phyloP scores from a whole-genome alignment of 1,284 basidiomycete genomes.

The Peniophora sp. region DNA sequence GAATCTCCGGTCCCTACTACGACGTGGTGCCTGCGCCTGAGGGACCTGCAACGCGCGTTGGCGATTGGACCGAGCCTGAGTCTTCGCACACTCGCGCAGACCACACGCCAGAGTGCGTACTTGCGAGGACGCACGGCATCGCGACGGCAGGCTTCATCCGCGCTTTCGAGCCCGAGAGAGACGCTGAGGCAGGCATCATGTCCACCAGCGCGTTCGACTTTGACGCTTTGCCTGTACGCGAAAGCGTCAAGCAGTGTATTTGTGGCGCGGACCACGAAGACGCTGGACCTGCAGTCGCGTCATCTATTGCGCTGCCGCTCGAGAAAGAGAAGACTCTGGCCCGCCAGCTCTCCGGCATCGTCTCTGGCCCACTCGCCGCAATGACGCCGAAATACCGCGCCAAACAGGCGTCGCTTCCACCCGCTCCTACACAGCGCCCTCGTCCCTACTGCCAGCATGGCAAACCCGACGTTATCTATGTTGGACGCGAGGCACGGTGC shows the following conservation, averaged over 20 bases:
- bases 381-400: slow-evolving; percentile 3
- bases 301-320: slow-evolving; percentile 12
- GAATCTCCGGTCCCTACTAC: slow-evolving; percentile 58
- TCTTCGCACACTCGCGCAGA: slow-evolving; percentile 4
- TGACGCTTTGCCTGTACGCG: slow-evolving; percentile 35
- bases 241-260: slow-evolving; percentile 9
- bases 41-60: slow-evolving; percentile 35
- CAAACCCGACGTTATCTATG: background rate
- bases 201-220: slow-evolving; percentile 49
- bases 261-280: slow-evolving; percentile 5
- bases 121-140: slow-evolving; percentile 16
- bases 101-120: slow-evolving; percentile 15
- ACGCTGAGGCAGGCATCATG: slow-evolving; percentile 4
- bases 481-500: background rate
- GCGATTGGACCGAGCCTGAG: slow-evolving; percentile 6
- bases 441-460: slow-evolving; percentile 6
- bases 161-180: slow-evolving; percentile 33
- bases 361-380: background rate
- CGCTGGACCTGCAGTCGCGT: slow-evolving; percentile 7
- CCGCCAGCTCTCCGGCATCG: background rate
- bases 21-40: slow-evolving; percentile 49
- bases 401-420: slow-evolving; percentile 8
- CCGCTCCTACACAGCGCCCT: slow-evolving; percentile 1
- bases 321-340: background rate
- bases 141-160: slow-evolving; percentile 50